Conservation (phyloP, 257 asterid species). For the Ocimum tenuiflorum region DNA sequence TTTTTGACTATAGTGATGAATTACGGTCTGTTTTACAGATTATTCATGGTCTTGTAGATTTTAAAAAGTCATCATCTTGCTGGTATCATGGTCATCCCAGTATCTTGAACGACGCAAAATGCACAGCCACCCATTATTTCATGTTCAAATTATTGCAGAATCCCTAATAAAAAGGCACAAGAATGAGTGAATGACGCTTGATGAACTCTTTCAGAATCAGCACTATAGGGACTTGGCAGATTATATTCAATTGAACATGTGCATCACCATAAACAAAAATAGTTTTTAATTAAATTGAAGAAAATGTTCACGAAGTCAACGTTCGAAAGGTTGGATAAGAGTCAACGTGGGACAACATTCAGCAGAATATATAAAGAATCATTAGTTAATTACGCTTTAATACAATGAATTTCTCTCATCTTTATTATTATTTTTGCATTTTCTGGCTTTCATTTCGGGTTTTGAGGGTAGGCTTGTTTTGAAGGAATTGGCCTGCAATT, state of each 20-base stretch:
- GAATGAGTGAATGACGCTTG: not conserved
- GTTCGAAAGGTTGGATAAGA: not conserved
- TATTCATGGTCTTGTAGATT: no score
- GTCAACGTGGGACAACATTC: not conserved
- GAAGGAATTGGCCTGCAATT: not conserved
- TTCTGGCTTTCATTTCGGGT: not conserved
- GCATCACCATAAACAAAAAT: not conserved
- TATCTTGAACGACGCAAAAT: no score
- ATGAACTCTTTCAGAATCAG: not conserved
- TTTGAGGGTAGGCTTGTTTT: not conserved
- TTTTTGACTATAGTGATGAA: no score
- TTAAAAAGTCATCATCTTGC: no score
- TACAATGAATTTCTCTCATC: not conserved
- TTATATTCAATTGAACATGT: not conserved
- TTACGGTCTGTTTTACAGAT: no score
- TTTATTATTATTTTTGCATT: no score
- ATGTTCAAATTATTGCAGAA: not conserved
- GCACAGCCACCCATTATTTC: no score
- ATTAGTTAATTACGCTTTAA: slow-evolving; percentile 1
- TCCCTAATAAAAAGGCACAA: not conserved
- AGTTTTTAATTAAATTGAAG: not conserved
- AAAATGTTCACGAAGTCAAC: not conserved
- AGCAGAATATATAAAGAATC: not conserved
- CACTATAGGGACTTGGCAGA: not conserved
- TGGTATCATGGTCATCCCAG: no score